These are phyloP conservation scores for Epichloe glyceriae DNA, from an alignment of 2,329 filamentous ascomycete genomes.

Conservation along the genomic window DNA sequence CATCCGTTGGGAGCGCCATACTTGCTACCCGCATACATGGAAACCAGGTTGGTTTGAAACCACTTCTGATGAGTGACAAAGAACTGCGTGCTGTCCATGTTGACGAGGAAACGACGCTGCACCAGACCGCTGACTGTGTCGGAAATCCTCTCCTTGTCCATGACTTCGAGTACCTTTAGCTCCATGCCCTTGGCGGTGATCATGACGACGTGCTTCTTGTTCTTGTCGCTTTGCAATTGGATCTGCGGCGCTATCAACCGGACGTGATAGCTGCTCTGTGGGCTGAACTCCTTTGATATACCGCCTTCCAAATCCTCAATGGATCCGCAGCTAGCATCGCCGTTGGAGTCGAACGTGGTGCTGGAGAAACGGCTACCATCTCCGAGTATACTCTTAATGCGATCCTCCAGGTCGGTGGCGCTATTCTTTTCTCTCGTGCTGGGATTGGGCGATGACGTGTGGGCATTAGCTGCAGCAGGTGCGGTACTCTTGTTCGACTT, in stretches of 20 bases:
- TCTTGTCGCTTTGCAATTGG: slow-evolving; percentile 96
- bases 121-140: slow-evolving; percentile 92
- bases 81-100: slow-evolving; percentile 96
- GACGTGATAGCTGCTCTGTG: slow-evolving; percentile 89
- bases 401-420: slow-evolving; percentile 59
- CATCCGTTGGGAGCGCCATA: slow-evolving; percentile 79
- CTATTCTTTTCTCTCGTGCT: slow-evolving; percentile 42
- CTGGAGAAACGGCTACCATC: slow-evolving; percentile 71
- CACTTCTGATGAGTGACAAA: slow-evolving; percentile 93
- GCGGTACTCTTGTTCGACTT: slow-evolving; percentile 14
- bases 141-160: slow-evolving; percentile 87
- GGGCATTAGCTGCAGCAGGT: slow-evolving; percentile 16
- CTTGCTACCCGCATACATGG: slow-evolving; percentile 86
- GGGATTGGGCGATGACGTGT: slow-evolving; percentile 23
- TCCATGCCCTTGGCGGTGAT: slow-evolving; percentile 97
- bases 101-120: slow-evolving; percentile 82
- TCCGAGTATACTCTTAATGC: slow-evolving; percentile 71
- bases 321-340: slow-evolving; percentile 24
- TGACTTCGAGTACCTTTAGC: slow-evolving; percentile 91
- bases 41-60: slow-evolving; percentile 70
- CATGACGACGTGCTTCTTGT: slow-evolving; percentile 91
- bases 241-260: slow-evolving; percentile 95
- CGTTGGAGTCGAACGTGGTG: slow-evolving; percentile 19
- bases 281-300: slow-evolving; percentile 75
- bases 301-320: slow-evolving; percentile 57